Percentiles rank a stretch among this genome's conserved stretches.
Evolutionary conservation across 768 basidiomycete species (phyloP).

Genomic region (Boletus coccyginus): DNA sequence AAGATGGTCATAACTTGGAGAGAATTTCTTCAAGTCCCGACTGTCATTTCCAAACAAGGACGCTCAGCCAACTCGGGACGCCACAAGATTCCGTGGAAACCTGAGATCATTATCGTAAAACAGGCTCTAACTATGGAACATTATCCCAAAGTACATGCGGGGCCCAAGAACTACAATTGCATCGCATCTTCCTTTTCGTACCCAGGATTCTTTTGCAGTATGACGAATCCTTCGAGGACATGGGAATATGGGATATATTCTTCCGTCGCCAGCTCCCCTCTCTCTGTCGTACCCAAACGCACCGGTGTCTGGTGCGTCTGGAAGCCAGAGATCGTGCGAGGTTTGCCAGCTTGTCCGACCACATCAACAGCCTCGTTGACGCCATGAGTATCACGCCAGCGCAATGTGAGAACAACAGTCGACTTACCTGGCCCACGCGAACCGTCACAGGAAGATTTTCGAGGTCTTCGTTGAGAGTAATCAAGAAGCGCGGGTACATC

Average conservation of each 20-base stretch:
- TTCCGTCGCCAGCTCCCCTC: constrained; percentile 95
- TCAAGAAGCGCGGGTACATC: constrained; percentile 98
- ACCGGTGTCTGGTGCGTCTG: constrained; percentile 98
- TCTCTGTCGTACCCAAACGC: constrained; percentile 88
- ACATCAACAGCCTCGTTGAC: constrained; percentile 82
- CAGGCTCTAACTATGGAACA: too few relatives aligned
- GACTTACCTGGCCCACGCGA: constrained; percentile 82
- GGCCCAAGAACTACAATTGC: constrained; percentile 51
- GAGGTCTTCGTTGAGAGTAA: constrained; percentile 92
- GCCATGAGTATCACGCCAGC: not conserved
- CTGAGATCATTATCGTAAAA: too few relatives aligned
- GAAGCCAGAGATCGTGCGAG: constrained; percentile 95
- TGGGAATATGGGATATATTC: constrained; percentile 90
- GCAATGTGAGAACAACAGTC: not conserved
- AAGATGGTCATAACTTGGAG: constrained; percentile 11
- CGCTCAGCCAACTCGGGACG: too few relatives aligned
- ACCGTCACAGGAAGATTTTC: constrained; percentile 86
- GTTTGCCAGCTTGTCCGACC: constrained; percentile 96
- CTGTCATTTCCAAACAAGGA: not conserved
- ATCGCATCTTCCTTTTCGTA: constrained; percentile 86
- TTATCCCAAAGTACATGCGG: constrained; percentile 4
- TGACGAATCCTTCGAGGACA: constrained; percentile 90
- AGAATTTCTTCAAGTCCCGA: not conserved
- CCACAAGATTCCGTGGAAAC: too few relatives aligned
- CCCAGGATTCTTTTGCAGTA: constrained; percentile 89